Percentiles rank a stretch among this genome's conserved stretches.
Evolutionary conservation across 1,139 yeast genomes (phyloP).

Genomic region (Nematodospora anomalae): DNA sequence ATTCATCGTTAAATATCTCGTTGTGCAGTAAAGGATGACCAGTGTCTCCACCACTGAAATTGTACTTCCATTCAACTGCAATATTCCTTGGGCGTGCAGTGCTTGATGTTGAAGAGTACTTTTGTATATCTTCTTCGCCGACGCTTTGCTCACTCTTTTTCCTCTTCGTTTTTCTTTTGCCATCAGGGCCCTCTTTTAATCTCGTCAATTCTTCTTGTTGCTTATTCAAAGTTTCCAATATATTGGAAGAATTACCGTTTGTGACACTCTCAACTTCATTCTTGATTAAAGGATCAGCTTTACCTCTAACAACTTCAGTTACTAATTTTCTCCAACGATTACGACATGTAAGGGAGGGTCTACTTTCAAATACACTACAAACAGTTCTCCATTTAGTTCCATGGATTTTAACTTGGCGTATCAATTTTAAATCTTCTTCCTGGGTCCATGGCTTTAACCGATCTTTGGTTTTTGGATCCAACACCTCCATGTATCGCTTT

Average conservation of each 20-base stretch:
- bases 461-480: constrained; percentile 79
- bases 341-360: constrained; percentile 88
- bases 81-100: constrained; percentile 16
- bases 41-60: constrained; percentile 17
- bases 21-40: constrained; percentile 19
- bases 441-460: constrained; percentile 77
- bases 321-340: constrained; percentile 90
- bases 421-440: constrained; percentile 71
- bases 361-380: constrained; percentile 65
- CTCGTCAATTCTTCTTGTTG: constrained; percentile 16
- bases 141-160: constrained; percentile 1
- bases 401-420: constrained; percentile 61
- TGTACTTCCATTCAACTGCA: constrained; percentile 36
- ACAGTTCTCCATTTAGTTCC: constrained; percentile 95
- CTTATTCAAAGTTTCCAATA: constrained; percentile 15
- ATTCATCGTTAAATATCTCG: constrained; percentile 31
- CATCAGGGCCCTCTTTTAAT: constrained; percentile 4
- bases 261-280: constrained; percentile 39
- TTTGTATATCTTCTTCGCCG: not conserved
- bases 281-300: constrained; percentile 41
- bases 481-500: constrained; percentile 82
- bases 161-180: constrained; percentile 4
- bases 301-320: constrained; percentile 69
- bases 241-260: constrained; percentile 17
- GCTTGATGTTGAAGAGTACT: not conserved